A percentile compares a stretch with the other conserved stretches of the same genome.
Conservation (phyloP, 1,139 yeast species). For the Suhomyces anneliseae region DNA sequence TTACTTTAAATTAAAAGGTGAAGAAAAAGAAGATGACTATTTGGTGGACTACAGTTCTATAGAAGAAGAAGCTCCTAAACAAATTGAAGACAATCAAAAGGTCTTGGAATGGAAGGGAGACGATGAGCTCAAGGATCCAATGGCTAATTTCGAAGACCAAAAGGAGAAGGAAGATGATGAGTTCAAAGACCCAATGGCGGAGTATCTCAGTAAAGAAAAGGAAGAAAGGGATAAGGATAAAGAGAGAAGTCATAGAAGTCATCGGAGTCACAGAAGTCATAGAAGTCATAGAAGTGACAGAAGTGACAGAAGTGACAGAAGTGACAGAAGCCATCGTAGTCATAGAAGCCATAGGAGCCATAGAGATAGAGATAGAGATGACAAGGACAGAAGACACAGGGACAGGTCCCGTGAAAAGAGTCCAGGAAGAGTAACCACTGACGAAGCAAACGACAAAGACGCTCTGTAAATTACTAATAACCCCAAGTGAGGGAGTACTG, state of each 20-base stretch:
- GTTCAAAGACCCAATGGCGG: slow-evolving; percentile 23
- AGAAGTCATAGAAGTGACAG: slow-evolving; percentile 2
- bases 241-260: slow-evolving; percentile 1
- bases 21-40: slow-evolving; percentile 48
- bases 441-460: not conserved
- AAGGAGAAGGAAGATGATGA: slow-evolving; percentile 9
- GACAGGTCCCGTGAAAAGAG: slow-evolving; percentile 2
- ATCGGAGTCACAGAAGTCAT: slow-evolving; percentile 4
- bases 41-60: slow-evolving; percentile 32
- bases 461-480: too few relatives aligned
- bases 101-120: slow-evolving; percentile 1
- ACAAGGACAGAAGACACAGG: slow-evolving; percentile 3
- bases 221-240: slow-evolving; percentile 3
- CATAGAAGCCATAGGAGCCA: slow-evolving; percentile 4
- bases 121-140: slow-evolving; percentile 19
- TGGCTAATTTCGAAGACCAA: not conserved
- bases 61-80: slow-evolving; percentile 9
- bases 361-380: not conserved
- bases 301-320: slow-evolving; percentile 5
- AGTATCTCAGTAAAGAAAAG: slow-evolving; percentile 9
- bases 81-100: slow-evolving; percentile 2
- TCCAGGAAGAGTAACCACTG: not conserved
- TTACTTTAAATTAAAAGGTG: slow-evolving; percentile 56
- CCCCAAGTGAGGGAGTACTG: too few relatives aligned
- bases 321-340: slow-evolving; percentile 8